Base-by-base conservation (phyloP, 148 eudicot species). In the Chenopodium suecicum region DNA sequence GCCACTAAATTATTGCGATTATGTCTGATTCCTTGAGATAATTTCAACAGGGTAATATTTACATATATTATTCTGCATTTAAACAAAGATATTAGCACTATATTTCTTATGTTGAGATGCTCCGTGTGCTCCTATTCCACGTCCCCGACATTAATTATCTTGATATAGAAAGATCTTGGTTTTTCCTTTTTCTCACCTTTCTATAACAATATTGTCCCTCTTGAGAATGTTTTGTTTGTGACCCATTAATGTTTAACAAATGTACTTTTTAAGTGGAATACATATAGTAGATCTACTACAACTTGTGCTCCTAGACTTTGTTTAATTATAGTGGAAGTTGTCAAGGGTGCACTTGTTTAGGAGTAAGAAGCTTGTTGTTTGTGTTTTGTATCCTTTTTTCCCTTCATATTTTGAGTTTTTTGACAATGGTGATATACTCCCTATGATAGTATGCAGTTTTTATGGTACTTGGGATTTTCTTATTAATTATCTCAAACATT, bases 1-100 rank as follows among this genome's bases (percentile, higher is more conserved):
- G 0, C 4, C 22, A 41, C 17, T 56, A 4, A 74, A 25, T 19
- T 22, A 16, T 12, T 3, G 19, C 50, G n/a, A 44, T 60, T 25
- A 17, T 75, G 19, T 64, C 7, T 34, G 70, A 64, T 19, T 22
- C 60, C 79, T 67, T 82, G 66, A 78, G 76, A 44, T 64, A 77
- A 7, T 78, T 64, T 74, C 70, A 4, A 9, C 23, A n/a, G 71
- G 22, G 25, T 62, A 54, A 19, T 62, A 11, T 62, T 62, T 0
- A 31, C 65, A 58, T 58, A 58, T 58, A 16, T 58, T 13, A 58
- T 58, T n/a, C n/a, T 58, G 65, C 25, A 14, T 67, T 12, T 29
- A 20, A 27, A 4, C 7, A 14, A 14, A 67, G 2, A 29, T 27
- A 31, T 14, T 29, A 12, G 2, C 27, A 4, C 1, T 14, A 67